phyloP scores from a whole-genome alignment of 2,329 filamentous ascomycete species.

The Rhynchosporium agropyri region DNA sequence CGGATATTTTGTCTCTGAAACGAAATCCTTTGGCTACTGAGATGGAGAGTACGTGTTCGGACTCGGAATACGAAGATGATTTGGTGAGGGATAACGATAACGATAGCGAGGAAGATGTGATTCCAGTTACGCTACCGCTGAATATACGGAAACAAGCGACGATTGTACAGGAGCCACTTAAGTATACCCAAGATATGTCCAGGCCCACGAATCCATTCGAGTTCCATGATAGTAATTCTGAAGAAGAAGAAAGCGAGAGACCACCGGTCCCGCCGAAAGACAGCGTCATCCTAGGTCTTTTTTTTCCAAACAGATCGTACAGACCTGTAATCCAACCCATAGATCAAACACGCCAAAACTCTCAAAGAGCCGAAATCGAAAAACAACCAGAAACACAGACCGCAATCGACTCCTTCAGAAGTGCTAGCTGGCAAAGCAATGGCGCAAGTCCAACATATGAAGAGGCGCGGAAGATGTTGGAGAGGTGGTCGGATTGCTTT shows the following conservation, averaged over 20 bases:
- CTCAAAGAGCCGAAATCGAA: background rate
- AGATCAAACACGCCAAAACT: background rate
- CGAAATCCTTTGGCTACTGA: background rate
- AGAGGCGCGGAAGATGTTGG: conserved; percentile 8
- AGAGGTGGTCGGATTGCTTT: conserved; percentile 20
- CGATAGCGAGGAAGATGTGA: conserved; percentile 6
- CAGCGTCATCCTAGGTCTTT: conserved; percentile 1
- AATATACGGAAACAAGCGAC: conserved; percentile 20
- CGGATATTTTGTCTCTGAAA: background rate
- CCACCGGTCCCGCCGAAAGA: conserved; percentile 1
- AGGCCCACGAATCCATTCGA: background rate
- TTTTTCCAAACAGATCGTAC: background rate
- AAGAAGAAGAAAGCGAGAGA: background rate
- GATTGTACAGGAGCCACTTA: background rate
- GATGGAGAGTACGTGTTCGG: background rate
- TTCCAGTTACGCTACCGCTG: conserved; percentile 26
- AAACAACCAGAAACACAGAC: background rate
- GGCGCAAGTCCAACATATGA: conserved; percentile 9
- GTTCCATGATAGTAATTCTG: conserved; percentile 6
- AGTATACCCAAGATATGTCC: too few species aligned
- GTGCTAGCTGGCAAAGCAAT: background rate
- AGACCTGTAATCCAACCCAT: background rate
- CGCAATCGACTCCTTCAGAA: background rate
- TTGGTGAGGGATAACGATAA: conserved; percentile 2
- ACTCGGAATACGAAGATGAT: conserved; percentile 24